Percentiles rank a stretch among this genome's conserved stretches.
These are phyloP conservation scores for Balamuthia mandrillaris DNA, from an alignment of 208 protist genomes.

Conservation along the genomic window DNA sequence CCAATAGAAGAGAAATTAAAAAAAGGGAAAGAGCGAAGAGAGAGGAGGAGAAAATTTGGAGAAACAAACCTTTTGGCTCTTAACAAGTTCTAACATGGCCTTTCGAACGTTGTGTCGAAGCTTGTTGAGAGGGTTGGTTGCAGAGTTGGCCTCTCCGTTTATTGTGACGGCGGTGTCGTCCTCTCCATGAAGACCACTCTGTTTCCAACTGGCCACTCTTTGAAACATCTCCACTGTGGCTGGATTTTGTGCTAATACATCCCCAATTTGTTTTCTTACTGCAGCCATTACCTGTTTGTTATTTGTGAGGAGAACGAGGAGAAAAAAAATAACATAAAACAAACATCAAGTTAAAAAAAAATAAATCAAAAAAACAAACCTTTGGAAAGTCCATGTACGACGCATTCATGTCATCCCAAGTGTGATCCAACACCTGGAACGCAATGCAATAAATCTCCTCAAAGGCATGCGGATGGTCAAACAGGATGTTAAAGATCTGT, in stretches of 20 bases:
- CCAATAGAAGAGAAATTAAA: no score
- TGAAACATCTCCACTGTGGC: slow-evolving; percentile 51
- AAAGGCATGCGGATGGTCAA: slow-evolving; percentile 47
- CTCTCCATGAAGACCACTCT: not conserved
- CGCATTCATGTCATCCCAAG: slow-evolving; percentile 57
- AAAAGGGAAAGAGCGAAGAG: no score
- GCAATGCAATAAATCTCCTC: slow-evolving; percentile 55
- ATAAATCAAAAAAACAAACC: not conserved
- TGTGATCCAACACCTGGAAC: slow-evolving; percentile 49
- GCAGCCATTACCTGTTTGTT: slow-evolving; percentile 12
- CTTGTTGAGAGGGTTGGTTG: slow-evolving; percentile 31
- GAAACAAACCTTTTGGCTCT: slow-evolving; percentile 52
- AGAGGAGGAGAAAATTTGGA: no score
- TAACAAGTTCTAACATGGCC: slow-evolving; percentile 36
- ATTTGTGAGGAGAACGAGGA: not conserved
- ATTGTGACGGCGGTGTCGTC: no score
- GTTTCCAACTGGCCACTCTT: slow-evolving; percentile 35
- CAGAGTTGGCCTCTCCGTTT: not conserved
- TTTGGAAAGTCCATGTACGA: slow-evolving; percentile 54
- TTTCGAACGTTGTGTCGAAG: not conserved
- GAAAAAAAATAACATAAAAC: not conserved
- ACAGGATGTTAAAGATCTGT: slow-evolving; percentile 43
- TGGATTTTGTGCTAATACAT: slow-evolving; percentile 40
- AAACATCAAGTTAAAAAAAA: not conserved
- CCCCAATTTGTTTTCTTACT: slow-evolving; percentile 44